Conservation (phyloP, 1,139 yeast genomes). For the Pneumocystis jirovecii region DNA sequence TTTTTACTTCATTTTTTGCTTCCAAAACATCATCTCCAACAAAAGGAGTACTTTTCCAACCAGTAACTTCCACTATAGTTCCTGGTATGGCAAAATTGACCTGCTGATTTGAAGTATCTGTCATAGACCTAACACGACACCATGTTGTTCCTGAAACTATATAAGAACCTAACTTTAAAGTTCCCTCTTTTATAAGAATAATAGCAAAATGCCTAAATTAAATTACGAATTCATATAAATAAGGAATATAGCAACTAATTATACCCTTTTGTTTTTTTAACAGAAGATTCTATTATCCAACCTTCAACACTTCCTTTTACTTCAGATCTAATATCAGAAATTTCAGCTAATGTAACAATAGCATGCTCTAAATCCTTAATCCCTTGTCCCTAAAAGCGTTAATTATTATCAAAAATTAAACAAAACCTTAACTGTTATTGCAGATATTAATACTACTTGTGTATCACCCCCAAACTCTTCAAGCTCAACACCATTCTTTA, state of each 20-base stretch:
- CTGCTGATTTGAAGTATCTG: slow-evolving; percentile 53
- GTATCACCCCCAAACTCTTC: slow-evolving; percentile 95
- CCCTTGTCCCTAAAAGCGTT: slow-evolving; percentile 35
- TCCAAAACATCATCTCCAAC: slow-evolving; percentile 80
- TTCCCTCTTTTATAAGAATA: slow-evolving; percentile 65
- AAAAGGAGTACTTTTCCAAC: slow-evolving; percentile 88
- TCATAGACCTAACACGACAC: slow-evolving; percentile 74
- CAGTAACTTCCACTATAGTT: slow-evolving; percentile 79
- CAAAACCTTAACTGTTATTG: slow-evolving; percentile 35
- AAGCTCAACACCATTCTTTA: slow-evolving; percentile 63
- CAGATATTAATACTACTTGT: slow-evolving; percentile 78
- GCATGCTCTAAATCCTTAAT: slow-evolving; percentile 87
- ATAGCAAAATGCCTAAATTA: slow-evolving; percentile 52
- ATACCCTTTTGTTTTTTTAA: slow-evolving; percentile 63
- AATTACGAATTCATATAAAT: neutral
- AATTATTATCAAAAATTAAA: slow-evolving; percentile 22
- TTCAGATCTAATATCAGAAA: slow-evolving; percentile 64
- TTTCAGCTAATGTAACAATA: slow-evolving; percentile 67
- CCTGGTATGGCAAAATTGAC: slow-evolving; percentile 69
- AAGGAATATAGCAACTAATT: neutral
- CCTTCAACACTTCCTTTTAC: slow-evolving; percentile 46
- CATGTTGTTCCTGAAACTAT: slow-evolving; percentile 76
- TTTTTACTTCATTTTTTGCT: slow-evolving; percentile 56
- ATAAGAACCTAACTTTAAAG: slow-evolving; percentile 51
- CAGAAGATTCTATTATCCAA: slow-evolving; percentile 76